phyloP scores from a whole-genome alignment of 2,329 filamentous ascomycete species.

The Endothia cerciana region DNA sequence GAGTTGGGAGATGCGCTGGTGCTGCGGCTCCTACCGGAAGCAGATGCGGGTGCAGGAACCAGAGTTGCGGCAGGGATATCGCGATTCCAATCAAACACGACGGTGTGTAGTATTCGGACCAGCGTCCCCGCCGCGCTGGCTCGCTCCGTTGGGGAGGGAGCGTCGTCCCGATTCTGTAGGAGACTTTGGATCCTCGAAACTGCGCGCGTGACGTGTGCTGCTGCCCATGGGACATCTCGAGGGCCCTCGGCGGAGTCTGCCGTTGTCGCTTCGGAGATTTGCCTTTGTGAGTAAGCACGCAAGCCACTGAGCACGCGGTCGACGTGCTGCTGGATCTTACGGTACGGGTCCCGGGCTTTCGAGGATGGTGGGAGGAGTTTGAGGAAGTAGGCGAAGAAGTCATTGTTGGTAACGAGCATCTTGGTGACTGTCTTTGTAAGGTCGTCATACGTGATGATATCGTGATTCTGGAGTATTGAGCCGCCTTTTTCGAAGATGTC shows the following conservation, averaged over 20 bases:
- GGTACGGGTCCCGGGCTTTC: conserved; percentile 50
- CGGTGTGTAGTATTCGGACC: conserved; percentile 50
- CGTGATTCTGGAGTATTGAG: conserved; percentile 34
- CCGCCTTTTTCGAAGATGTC: conserved; percentile 47
- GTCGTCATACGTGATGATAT: conserved; percentile 49
- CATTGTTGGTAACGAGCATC: conserved; percentile 58
- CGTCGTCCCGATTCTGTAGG: conserved; percentile 42
- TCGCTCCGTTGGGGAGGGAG: conserved; percentile 45
- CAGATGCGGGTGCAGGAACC: neutral
- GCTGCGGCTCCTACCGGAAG: neutral
- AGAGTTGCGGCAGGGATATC: conserved; percentile 3
- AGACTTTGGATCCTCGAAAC: conserved; percentile 48
- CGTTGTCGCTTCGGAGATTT: neutral
- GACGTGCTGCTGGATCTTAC: conserved; percentile 52
- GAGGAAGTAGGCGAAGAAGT: conserved; percentile 58
- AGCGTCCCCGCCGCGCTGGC: conserved; percentile 52
- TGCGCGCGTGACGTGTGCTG: conserved; percentile 49
- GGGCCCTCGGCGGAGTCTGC: conserved; percentile 37
- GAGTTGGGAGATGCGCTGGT: neutral
- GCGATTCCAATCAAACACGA: conserved; percentile 39
- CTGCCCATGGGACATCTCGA: conserved; percentile 53
- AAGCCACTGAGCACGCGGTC: conserved; percentile 51
- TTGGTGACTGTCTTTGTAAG: conserved; percentile 56
- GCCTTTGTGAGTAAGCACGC: conserved; percentile 38
- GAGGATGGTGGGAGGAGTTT: conserved; percentile 50